Conservation (phyloP, 1,284 basidiomycete species). For the Tetrapyrgos nigripes region DNA sequence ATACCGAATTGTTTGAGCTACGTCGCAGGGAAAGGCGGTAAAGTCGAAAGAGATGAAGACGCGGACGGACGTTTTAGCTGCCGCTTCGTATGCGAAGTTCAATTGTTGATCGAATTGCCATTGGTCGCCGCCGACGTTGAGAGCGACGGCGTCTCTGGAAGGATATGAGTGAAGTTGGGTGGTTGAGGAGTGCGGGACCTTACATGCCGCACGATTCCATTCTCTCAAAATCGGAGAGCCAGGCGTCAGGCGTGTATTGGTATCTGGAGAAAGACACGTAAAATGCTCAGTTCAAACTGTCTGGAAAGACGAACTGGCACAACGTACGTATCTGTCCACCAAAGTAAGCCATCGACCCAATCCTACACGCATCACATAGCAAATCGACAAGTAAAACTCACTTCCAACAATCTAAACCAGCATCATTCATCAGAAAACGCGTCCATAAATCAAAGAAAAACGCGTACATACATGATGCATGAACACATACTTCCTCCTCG, state of each 20-base stretch:
- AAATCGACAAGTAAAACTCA: slow-evolving; percentile 29
- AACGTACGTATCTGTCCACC: slow-evolving; percentile 45
- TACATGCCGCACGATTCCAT: slow-evolving; percentile 47
- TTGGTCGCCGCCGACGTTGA: slow-evolving; percentile 46
- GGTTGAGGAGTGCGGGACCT: slow-evolving; percentile 17
- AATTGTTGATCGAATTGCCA: slow-evolving; percentile 47
- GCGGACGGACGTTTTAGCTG: slow-evolving; percentile 24
- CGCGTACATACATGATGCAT: slow-evolving; percentile 50
- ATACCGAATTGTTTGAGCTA: slow-evolving; percentile 36
- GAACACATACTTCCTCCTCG: slow-evolving; percentile 48
- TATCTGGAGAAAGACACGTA: slow-evolving; percentile 32
- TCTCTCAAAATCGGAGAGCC: slow-evolving; percentile 44
- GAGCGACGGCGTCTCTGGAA: slow-evolving; percentile 48
- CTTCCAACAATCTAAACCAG: slow-evolving; percentile 50
- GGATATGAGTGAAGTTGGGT: not conserved
- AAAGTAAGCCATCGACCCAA: not conserved
- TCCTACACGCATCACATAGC: slow-evolving; percentile 7
- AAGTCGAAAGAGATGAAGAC: slow-evolving; percentile 54
- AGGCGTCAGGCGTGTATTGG: slow-evolving; percentile 42
- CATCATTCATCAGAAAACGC: not conserved
- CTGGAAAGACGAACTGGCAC: not conserved
- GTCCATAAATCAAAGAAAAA: not conserved
- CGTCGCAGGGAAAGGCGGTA: slow-evolving; percentile 42
- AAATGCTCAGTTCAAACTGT: not conserved
- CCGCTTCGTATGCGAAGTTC: slow-evolving; percentile 45